Conservation (phyloP, 805 yeast genomes). For the Teunomyces cretensis region DNA sequence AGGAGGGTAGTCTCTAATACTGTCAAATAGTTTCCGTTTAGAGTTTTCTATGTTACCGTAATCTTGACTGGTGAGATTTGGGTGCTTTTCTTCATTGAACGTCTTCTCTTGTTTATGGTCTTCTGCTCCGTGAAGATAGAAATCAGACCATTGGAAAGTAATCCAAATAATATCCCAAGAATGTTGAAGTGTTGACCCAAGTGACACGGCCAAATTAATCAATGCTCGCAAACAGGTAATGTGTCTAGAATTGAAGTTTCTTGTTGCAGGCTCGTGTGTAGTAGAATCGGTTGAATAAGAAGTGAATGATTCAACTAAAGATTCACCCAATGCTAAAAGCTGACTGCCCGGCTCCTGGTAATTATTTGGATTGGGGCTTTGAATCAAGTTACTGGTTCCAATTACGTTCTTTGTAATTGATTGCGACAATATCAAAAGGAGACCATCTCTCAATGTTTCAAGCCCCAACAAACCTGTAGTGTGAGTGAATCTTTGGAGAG, state of each 20-base stretch:
- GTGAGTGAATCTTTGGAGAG: conserved; percentile 80
- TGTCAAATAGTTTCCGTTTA: conserved; percentile 59
- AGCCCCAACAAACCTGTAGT: conserved; percentile 75
- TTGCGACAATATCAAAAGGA: conserved; percentile 27
- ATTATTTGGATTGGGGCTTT: conserved; percentile 2
- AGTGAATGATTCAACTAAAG: conserved; percentile 51
- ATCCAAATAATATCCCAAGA: conserved; percentile 65
- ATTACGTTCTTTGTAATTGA: conserved; percentile 19
- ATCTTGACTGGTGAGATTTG: conserved; percentile 47
- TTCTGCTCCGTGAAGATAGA: conserved; percentile 60
- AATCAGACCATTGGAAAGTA: conserved; percentile 78
- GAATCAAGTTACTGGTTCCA: neutral
- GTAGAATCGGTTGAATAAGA: conserved; percentile 21
- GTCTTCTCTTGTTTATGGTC: conserved; percentile 33
- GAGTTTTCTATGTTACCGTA: conserved; percentile 53
- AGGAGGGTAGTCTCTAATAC: conserved; percentile 55
- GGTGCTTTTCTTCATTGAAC: conserved; percentile 18
- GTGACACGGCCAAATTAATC: conserved; percentile 69
- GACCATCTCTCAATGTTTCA: conserved; percentile 53
- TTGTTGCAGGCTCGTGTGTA: conserved; percentile 14
- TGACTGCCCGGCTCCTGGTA: conserved; percentile 30
- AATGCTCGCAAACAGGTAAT: conserved; percentile 77
- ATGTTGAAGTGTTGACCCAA: conserved; percentile 69
- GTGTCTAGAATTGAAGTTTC: conserved; percentile 63
- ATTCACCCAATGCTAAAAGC: conserved; percentile 47